Evolutionary conservation across 352 stramenopile genomes (phyloP).

Genomic region (Lagenidium giganteum): DNA sequence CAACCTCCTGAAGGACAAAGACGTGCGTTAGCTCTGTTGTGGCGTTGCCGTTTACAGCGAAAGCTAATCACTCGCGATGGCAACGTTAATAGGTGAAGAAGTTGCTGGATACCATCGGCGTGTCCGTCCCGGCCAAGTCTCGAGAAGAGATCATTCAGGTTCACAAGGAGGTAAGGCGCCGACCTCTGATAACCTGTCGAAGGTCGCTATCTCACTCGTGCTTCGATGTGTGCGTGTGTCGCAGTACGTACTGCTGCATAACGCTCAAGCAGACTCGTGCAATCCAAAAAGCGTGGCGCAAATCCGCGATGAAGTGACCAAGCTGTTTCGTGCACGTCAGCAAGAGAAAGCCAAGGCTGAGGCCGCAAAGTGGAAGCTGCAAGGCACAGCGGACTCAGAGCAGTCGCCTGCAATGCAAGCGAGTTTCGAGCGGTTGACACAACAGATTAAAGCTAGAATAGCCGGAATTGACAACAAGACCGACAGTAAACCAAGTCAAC

Average conservation of each 20-base stretch:
- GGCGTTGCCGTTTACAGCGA: too few species aligned
- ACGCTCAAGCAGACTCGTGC: slow-evolving; percentile 61
- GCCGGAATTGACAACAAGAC: too few species aligned
- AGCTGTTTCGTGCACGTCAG: slow-evolving; percentile 40
- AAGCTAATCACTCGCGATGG: too few species aligned
- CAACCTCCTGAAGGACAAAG: slow-evolving; percentile 72
- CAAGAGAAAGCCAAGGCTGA: slow-evolving; percentile 55
- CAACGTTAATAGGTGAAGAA: too few species aligned
- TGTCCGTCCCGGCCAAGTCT: slow-evolving; percentile 41
- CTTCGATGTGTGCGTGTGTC: too few species aligned
- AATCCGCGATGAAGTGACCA: slow-evolving; percentile 47
- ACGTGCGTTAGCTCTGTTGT: too few species aligned
- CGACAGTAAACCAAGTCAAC: slow-evolving; percentile 30
- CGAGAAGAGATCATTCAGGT: slow-evolving; percentile 71
- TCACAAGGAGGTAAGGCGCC: slow-evolving; percentile 81
- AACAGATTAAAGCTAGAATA: slow-evolving; percentile 70
- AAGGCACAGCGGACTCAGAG: too few species aligned
- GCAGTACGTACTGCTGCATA: slow-evolving; percentile 64
- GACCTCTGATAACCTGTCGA: too few species aligned
- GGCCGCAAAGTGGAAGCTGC: too few species aligned
- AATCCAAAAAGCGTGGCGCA: slow-evolving; percentile 45
- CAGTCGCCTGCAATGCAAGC: slow-evolving; percentile 39
- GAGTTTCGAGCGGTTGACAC: slow-evolving; percentile 67
- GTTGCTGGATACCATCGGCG: slow-evolving; percentile 48
- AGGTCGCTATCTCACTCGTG: too few species aligned